These are phyloP conservation scores for Furcasterigmium furcatum DNA, from an alignment of 2,329 filamentous ascomycete species.

Conservation along the genomic window DNA sequence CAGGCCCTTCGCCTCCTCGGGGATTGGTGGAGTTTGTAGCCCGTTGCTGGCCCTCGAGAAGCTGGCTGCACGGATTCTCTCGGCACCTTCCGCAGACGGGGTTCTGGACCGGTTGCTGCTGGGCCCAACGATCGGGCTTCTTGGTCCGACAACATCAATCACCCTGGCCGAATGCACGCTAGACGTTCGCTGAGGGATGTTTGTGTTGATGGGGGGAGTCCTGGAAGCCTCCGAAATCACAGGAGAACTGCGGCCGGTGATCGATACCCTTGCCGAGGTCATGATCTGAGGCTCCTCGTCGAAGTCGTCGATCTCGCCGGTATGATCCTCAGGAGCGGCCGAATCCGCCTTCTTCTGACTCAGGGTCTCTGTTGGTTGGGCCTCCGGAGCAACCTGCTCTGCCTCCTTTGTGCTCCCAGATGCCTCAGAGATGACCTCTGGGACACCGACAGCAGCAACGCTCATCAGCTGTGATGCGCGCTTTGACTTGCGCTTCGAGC, in stretches of 20 bases:
- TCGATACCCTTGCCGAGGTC: constrained; percentile 53
- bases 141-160: constrained; percentile 51
- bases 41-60: constrained; percentile 34
- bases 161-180: constrained; percentile 56
- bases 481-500: constrained; percentile 9
- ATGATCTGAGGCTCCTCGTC: constrained; percentile 57
- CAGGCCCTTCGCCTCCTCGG: constrained; percentile 28
- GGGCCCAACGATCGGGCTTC: constrained; percentile 38
- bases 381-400: background rate
- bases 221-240: constrained; percentile 43
- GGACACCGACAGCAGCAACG: background rate
- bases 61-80: constrained; percentile 37
- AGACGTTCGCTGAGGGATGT: constrained; percentile 36
- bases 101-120: constrained; percentile 36
- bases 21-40: constrained; percentile 34
- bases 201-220: constrained; percentile 29
- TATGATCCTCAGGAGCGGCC: constrained; percentile 32
- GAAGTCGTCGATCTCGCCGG: constrained; percentile 47
- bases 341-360: background rate
- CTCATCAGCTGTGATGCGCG: background rate
- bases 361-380: background rate
- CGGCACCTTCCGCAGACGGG: constrained; percentile 41
- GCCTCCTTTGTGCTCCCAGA: background rate
- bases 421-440: background rate
- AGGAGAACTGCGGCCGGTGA: constrained; percentile 48